Base-by-base conservation (phyloP, 345 rosid species). In the Aurinia saxatilis region DNA sequence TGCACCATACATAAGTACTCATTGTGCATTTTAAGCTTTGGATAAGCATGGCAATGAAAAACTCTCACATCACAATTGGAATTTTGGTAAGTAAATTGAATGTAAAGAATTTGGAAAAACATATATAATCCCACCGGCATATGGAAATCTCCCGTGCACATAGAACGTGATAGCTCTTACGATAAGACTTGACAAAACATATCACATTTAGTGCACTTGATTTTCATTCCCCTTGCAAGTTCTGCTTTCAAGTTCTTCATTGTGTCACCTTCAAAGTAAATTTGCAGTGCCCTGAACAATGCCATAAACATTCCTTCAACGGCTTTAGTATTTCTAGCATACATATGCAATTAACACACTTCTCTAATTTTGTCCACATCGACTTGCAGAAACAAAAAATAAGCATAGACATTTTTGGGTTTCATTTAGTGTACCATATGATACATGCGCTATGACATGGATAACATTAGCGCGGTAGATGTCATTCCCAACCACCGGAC, bases 261-360 rank as follows among this genome's bases (percentile, higher is more conserved):
- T 38, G 60, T 63, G 6, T 82, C 92, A 46, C 66, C 89, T 17
- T 14, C 84, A 70, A 57, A 88, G 74, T 81, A 91, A 16, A 78
- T 91, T 75, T 77, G 80, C 0, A 95, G 96, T 56, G 96, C 91
- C 98, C 96, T 88, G 75, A 71, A 69, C n/a, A n/a, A n/a, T n/a
- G n/a, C n/a, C n/a, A n/a, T n/a, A n/a, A n/a, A n/a, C 33, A 66
- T 65, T 42, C 49, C n/a, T 62, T 54, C 37, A 53, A 2, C 40
- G 5, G 10, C 46, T 10, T 48, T 21, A 21, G 2, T 55, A 48
- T n/a, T 12, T 47, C 10, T 0, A 56, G n/a, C 52, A 49, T 40
- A 38, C 15, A 27, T 2, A 57, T 54, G 6, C 7, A 2, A 36
- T 19, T 38, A 48, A 56, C 15, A 48, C 0, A 5, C 38, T 59